Evolutionary conservation across 1,284 basidiomycete genomes (phyloP).

Genomic region (Marasmius fiardii): DNA sequence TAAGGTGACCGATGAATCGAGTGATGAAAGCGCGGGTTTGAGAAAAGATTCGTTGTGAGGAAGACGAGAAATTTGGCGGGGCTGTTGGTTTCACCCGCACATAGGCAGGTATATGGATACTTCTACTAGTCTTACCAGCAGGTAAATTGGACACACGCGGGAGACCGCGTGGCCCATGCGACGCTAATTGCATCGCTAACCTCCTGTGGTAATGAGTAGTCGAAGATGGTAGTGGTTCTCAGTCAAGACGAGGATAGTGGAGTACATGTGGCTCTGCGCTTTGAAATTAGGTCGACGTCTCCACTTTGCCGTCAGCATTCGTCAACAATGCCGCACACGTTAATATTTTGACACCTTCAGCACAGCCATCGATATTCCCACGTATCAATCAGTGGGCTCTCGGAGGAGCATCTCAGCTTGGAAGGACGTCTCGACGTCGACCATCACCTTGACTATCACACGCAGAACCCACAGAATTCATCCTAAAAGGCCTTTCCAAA

Average conservation of each 20-base stretch:
- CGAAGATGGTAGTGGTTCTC: background rate
- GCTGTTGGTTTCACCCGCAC: constrained; percentile 21
- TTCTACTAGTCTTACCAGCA: constrained; percentile 23
- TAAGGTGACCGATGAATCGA: constrained; percentile 54
- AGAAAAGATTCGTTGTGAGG: constrained; percentile 47
- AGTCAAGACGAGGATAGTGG: background rate
- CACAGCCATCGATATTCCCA: no score
- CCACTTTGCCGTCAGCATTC: no score
- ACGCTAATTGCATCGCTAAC: constrained; percentile 51
- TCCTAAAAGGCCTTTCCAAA: no score
- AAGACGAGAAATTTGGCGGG: constrained; percentile 26
- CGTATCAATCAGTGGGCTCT: no score
- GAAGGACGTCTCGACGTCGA: no score
- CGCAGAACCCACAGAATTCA: no score
- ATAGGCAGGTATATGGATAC: constrained; percentile 40
- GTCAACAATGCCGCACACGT: no score
- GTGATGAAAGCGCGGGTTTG: constrained; percentile 52
- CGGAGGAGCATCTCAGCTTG: no score
- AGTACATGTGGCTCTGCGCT: no score
- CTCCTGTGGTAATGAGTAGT: background rate
- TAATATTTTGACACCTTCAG: no score
- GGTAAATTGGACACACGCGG: constrained; percentile 26
- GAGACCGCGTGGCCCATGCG: constrained; percentile 42
- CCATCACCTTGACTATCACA: no score
- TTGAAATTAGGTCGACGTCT: no score